phyloP scores from a whole-genome alignment of 2,329 filamentous ascomycete species.

The Cercospora beticola region DNA sequence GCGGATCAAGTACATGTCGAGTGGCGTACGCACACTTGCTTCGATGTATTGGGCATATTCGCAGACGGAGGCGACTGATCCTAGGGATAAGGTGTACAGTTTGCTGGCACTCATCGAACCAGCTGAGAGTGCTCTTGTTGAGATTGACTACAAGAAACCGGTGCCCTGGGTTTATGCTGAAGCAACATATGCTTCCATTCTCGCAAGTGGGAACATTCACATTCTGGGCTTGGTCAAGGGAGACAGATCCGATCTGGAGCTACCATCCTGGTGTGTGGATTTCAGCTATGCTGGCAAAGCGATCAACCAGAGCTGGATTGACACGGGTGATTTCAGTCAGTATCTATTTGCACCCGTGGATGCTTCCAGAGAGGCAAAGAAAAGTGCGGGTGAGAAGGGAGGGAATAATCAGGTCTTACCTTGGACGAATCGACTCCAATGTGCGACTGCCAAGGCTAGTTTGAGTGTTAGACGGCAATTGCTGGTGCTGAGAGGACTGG shows the following conservation, averaged over 20 bases:
- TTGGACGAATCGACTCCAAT: background rate
- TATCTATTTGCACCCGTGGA: background rate
- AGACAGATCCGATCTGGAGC: background rate
- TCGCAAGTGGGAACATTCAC: background rate
- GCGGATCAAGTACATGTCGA: background rate
- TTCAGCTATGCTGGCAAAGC: background rate
- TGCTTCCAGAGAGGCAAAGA: background rate
- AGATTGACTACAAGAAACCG: background rate
- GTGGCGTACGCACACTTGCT: background rate
- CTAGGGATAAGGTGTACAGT: conserved; percentile 6
- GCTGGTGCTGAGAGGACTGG: background rate
- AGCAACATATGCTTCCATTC: background rate
- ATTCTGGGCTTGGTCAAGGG: background rate
- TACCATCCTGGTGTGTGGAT: background rate
- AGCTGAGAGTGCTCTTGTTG: background rate
- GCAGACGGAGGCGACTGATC: background rate
- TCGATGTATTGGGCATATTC: conserved; percentile 1
- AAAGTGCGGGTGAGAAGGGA: background rate
- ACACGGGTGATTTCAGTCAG: conserved; percentile 2
- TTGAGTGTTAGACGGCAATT: background rate
- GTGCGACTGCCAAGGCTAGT: background rate
- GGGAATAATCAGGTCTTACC: background rate
- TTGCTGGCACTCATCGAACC: background rate
- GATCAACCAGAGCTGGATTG: background rate
- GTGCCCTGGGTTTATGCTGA: background rate